Evolutionary conservation across 2,329 filamentous ascomycete genomes (phyloP), one percentile per base, ranked within the genome.

Genomic region (Alternaria atra): DNA sequence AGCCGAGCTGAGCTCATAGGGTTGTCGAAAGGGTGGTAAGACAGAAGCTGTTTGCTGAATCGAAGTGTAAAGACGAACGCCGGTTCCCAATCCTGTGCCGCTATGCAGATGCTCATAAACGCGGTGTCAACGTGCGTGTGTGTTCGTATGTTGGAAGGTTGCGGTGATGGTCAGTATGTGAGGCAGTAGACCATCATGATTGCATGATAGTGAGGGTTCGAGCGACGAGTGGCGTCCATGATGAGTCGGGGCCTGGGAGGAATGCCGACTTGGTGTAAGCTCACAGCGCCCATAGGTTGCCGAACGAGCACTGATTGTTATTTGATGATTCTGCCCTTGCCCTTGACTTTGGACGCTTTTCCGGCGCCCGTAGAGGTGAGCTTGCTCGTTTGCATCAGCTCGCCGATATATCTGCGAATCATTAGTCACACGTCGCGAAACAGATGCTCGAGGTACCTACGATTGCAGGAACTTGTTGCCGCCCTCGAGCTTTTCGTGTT

Each of bases 401-500:
- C 94, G 67, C 94, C 94, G 73, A 98, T 98, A 78, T 98, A 98
- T 79, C 97, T 97, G 61, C 6, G 2, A 7, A 23, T 4, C 20
- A 60, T 72, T 67, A 78, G 71, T 44, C 34, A 50, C 7, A 15
- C 32, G 15, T 10, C 8, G 13, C 20, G 13, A 40, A 13, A 6
- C 5, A 47, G 27, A 23, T 9, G 15, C 6, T 17, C 25, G 34
- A 29, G n/a, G 13, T 15, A 81, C 82, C 56, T 73, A 84, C 83
- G 83, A 84, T 80, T 98, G 94, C 48, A 99, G 82, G 75, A 98
- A 97, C 74, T 93, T 94, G 85, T 99, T 99, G 79, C 97, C 94
- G 79, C 87, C 95, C 80, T 98, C 94, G 55, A 99, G 88, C 80
- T 97, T 97, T 81, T 97, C 93, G 76, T 99, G 94, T 76, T 98